Evolutionary conservation across 768 basidiomycete genomes (phyloP), one percentile per base, ranked within the genome.

Genomic region (Naganishia vaughanmartiniae): DNA sequence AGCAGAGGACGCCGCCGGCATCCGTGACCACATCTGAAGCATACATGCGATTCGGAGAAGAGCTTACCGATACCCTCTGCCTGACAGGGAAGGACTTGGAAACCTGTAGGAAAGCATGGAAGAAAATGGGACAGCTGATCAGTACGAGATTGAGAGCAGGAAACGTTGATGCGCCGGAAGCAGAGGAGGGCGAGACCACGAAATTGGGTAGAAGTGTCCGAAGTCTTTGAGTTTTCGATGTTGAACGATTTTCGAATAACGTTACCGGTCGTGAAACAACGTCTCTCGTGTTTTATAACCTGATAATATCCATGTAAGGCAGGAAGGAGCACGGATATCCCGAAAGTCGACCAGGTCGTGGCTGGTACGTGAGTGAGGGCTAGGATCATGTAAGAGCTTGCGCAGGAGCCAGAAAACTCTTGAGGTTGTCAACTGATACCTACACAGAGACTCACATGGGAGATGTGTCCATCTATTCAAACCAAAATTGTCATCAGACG

Each of bases 61-160:
- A 63, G 11, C 39, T 63, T 3, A 26, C n/a, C 7, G 12, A 26
- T 2, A 24, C 19, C 39, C 26, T 63, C 5, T 7, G 15, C 10
- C 24, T 45, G 2, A 45, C 4, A 17, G 60, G 42, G 7, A 63
- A 63, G 39, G 60, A 46, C 19, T 42, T 42, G 42, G 60, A 63
- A 10, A 63, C 30, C 17, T 21, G 36, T 24, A 42, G 42, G 26
- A 63, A 63, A 26, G 60, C 60, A 15, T 63, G 60, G 60, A 63
- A 63, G 60, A 63, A 63, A 45, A n/a, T 63, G 60, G 60, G 60
- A 45, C 60, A 63, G 39, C 24, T 63, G 42, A 63, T 63, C 26
- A 63, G 60, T 30, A 5, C 46, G 12, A 26, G 60, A 15, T 14
- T 63, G 60, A 63, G 24, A 30, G 60, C 39, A 2, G 60, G 60